Evolutionary conservation across 2,329 filamentous ascomycete species (phyloP), one percentile per base, ranked within the genome.

Genomic region (Leptodontidium sp.): DNA sequence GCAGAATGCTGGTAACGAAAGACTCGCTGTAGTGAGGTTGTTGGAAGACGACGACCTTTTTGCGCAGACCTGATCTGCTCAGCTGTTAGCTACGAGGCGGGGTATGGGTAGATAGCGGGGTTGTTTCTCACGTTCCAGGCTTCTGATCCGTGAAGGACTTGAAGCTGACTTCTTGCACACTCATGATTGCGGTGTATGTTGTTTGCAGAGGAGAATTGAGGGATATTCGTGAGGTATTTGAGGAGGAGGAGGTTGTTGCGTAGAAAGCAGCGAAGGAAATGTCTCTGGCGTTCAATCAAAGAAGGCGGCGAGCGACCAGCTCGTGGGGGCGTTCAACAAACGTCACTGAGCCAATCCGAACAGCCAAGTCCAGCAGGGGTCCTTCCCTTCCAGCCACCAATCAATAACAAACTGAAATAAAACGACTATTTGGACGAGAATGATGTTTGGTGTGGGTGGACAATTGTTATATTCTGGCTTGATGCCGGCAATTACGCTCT

Each of bases 21-120:
- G 95, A 90, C 84, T 99, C 96, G 82, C 93, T 94, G 87, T 99
- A 99, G 84, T 99, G 88, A 70, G 90, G 86, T 83, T 98, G 87
- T 82, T 99, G 93, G 87, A 99, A 99, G 80, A 97, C 93, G 79
- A 93, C 94, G 84, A 98, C 96, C 89, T 97, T 98, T 85, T 99
- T 99, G 74, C 96, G 94, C 82, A 99, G 93, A 82, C 96, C 96
- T 75, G 96, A 99, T 76, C 95, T 98, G 67, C 62, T 70, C 71
- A 68, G 66, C 67, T 71, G 71, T 74, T 79, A 78, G 75, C 71
- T 75, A 70, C 64, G 69, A 62, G 52, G 66, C 72, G 73, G 69
- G 71, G 71, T 43, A 43, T 69, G 68, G 75, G 73, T 40, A 66
- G 72, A 72, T 74, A 43, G 70, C 64, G 72, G 72, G 71, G 71